Base-by-base conservation (phyloP, 2,329 filamentous ascomycete species). In the Aspergillus cejpii region DNA sequence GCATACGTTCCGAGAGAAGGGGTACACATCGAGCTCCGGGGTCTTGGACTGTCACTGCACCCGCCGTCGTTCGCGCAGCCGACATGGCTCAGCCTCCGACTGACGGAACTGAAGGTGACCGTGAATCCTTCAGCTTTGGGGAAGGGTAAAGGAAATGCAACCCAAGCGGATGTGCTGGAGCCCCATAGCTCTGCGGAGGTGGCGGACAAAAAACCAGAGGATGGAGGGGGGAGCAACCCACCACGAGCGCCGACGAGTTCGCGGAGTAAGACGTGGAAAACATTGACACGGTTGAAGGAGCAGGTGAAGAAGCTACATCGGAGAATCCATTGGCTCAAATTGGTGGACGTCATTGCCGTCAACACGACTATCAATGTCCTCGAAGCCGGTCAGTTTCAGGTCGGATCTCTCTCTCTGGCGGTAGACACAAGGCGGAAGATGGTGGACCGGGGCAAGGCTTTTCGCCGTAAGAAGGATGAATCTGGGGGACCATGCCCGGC, bases 21-120 rank as follows among this genome's bases (percentile, higher is more conserved):
- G 56, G 74, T 95, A 60, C 85, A 85, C 59, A 81, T 98, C 66
- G 88, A 95, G 66, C 83, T 98, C 45, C 83, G 92, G 40, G 87
- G 90, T 40, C 75, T 98, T 41, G 89, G 92, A 36, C 75, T 98
- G 57, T 85, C 87, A 45, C 69, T 97, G 51, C 92, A 98, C 69
- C 83, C 90, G 3, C 92, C 92, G 10, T 97, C 92, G 5, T 97
- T 98, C 68, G 88, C 91, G 37, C 89, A 97, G 65, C 92, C 92
- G 36, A 97, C 94, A 51, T 97, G 91, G 89, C 74, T 95, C 57
- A 97, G 90, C 64, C 76, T 98, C 40, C 86, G 92, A 6, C 70
- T 98, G 48, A 87, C 81, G 58, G 92, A 96, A 62, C 74, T 96
- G 39, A 85, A 83, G 39, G 76, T 98, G 40, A 94, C 87, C 0